phyloP scores from a whole-genome alignment of 306 rosid genomes.

The Morella rubra region DNA sequence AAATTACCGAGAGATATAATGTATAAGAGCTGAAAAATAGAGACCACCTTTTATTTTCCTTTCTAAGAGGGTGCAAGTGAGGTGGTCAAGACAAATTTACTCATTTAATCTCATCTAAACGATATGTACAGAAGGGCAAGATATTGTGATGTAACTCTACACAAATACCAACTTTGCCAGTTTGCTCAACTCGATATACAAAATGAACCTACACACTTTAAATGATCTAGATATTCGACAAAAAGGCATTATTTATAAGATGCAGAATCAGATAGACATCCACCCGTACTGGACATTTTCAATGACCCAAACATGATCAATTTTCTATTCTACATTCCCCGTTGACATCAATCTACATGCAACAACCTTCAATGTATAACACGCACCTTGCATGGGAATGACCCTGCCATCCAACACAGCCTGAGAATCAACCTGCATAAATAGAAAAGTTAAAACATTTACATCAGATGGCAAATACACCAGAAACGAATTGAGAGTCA shows the following conservation, averaged over 20 bases:
- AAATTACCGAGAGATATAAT: too few relatives aligned
- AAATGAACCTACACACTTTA: constrained; percentile 29
- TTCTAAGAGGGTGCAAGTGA: background rate
- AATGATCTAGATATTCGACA: constrained; percentile 31
- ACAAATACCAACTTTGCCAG: constrained; percentile 27
- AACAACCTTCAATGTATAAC: constrained; percentile 36
- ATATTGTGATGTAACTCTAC: constrained; percentile 28
- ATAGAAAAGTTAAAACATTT: background rate
- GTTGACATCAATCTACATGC: constrained; percentile 55
- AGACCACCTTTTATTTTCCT: background rate
- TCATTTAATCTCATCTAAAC: constrained; percentile 17
- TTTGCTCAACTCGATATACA: constrained; percentile 36
- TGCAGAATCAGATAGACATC: constrained; percentile 44
- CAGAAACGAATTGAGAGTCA: background rate
- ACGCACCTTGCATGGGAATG: constrained; percentile 29
- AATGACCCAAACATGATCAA: constrained; percentile 46
- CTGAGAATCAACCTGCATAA: constrained; percentile 43
- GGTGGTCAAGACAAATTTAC: background rate
- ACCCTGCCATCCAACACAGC: constrained; percentile 22
- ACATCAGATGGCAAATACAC: background rate
- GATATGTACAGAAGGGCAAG: constrained; percentile 28
- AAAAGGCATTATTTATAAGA: constrained; percentile 41
- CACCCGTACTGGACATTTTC: constrained; percentile 46
- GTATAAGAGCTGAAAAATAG: too few relatives aligned
- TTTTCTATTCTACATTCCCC: constrained; percentile 52